phyloP scores from a whole-genome alignment of 2,329 filamentous ascomycete species.

The Stenocarpella maydis region DNA sequence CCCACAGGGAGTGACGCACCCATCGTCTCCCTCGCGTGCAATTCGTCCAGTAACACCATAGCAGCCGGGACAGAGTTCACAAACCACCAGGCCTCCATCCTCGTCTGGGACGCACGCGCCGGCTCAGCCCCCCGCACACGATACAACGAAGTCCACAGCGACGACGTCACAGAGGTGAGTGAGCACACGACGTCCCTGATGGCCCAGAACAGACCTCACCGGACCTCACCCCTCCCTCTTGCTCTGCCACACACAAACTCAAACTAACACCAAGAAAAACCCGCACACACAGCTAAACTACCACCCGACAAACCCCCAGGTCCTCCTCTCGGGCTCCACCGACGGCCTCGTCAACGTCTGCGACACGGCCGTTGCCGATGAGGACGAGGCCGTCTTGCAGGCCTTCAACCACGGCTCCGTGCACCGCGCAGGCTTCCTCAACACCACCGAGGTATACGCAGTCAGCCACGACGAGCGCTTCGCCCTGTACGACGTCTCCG shows the following conservation, averaged over 20 bases:
- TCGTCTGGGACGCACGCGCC: slow-evolving; percentile 69
- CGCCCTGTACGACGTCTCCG: slow-evolving; percentile 74
- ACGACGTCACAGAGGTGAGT: slow-evolving; percentile 69
- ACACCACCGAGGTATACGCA: slow-evolving; percentile 70
- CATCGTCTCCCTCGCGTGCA: slow-evolving; percentile 73
- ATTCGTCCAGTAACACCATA: slow-evolving; percentile 63
- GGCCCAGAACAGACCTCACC: too few relatives aligned
- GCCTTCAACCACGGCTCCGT: slow-evolving; percentile 82
- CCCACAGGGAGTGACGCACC: slow-evolving; percentile 57
- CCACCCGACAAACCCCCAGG: slow-evolving; percentile 65
- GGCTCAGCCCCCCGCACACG: slow-evolving; percentile 56
- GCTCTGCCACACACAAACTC: too few relatives aligned
- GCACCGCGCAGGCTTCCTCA: slow-evolving; percentile 78
- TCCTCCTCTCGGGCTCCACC: slow-evolving; percentile 79
- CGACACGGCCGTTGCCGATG: slow-evolving; percentile 73
- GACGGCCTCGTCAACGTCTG: slow-evolving; percentile 83
- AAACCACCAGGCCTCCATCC: slow-evolving; percentile 67
- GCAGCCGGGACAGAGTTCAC: slow-evolving; percentile 78
- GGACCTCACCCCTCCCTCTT: neutral
- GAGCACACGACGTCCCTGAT: neutral
- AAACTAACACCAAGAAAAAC: too few relatives aligned
- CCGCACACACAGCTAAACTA: slow-evolving; percentile 58
- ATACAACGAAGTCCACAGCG: slow-evolving; percentile 72
- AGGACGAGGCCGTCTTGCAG: slow-evolving; percentile 80
- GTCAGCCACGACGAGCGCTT: slow-evolving; percentile 82